phyloP scores from a whole-genome alignment of 2,329 filamentous ascomycete species.

The Cercospora sp. region DNA sequence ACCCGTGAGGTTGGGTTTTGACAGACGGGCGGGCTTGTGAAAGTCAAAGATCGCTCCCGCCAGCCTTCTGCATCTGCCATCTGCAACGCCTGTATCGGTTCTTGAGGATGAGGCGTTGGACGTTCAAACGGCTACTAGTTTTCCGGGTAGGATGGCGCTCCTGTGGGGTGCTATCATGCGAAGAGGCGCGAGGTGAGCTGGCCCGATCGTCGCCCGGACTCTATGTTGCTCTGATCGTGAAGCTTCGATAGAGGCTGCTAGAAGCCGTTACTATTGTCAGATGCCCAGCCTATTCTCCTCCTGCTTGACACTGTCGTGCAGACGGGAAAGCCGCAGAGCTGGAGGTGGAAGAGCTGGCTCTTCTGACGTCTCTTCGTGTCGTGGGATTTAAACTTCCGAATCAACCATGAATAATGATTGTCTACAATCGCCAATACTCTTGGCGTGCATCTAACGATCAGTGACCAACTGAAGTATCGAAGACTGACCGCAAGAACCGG shows the following conservation, averaged over 20 bases:
- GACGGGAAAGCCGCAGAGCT: neutral
- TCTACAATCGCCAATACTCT: neutral
- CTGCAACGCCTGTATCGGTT: neutral
- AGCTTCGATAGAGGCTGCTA: slow-evolving; percentile 6
- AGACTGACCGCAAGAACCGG: neutral
- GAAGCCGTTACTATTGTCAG: neutral
- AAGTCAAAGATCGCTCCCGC: slow-evolving; percentile 2
- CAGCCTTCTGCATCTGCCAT: slow-evolving; percentile 5
- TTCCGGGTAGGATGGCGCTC: neutral
- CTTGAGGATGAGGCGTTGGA: neutral
- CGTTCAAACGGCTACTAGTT: neutral
- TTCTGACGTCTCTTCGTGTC: neutral
- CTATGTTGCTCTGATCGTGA: slow-evolving; percentile 5
- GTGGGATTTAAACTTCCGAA: neutral
- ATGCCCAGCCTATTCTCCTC: neutral
- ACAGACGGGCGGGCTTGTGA: slow-evolving; percentile 8
- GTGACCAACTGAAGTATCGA: slow-evolving; percentile 1
- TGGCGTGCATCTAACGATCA: neutral
- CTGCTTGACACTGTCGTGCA: neutral
- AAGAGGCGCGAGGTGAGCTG: neutral
- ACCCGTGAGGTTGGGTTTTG: slow-evolving; percentile 8
- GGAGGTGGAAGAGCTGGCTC: neutral
- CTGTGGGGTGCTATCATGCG: neutral
- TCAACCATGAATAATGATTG: neutral
- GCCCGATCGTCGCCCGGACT: slow-evolving; percentile 4